A percentile compares a stretch with the other conserved stretches of the same genome.
These are phyloP conservation scores for Funneliformis mosseae DNA, from an alignment of 192 early-diverging fungal genomes.

Conservation along the genomic window DNA sequence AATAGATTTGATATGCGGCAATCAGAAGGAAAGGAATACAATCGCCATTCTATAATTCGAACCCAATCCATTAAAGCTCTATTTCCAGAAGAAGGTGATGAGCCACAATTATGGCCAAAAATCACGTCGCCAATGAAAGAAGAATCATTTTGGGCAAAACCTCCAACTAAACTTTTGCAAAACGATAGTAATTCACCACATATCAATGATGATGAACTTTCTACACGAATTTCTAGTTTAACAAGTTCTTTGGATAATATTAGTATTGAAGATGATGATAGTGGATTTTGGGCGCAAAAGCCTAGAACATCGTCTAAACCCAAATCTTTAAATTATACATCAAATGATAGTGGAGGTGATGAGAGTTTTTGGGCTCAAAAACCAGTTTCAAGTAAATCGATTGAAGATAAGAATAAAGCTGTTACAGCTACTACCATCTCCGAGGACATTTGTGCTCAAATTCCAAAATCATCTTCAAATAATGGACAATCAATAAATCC, in stretches of 20 bases:
- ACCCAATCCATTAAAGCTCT: background rate
- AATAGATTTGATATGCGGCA: background rate
- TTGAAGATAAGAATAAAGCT: background rate
- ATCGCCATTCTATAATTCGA: background rate
- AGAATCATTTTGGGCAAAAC: constrained; percentile 14
- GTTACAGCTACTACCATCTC: background rate
- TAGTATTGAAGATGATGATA: background rate
- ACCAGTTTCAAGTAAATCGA: background rate
- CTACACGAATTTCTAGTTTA: background rate
- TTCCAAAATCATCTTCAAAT: background rate
- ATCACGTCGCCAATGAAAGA: background rate
- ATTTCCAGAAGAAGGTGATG: background rate
- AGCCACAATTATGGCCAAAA: constrained; percentile 5
- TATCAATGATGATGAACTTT: background rate
- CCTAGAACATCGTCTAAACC: background rate
- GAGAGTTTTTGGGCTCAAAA: background rate
- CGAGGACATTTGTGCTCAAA: background rate
- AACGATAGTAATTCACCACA: background rate
- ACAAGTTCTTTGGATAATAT: background rate
- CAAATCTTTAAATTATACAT: background rate
- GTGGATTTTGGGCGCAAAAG: too few relatives aligned
- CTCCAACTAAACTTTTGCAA: background rate
- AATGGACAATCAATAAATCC: background rate
- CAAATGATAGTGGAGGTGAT: background rate
- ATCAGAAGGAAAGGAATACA: background rate